Evolutionary conservation across 192 early-diverging fungal species (phyloP).

Genomic region (Physocladia obscura): DNA sequence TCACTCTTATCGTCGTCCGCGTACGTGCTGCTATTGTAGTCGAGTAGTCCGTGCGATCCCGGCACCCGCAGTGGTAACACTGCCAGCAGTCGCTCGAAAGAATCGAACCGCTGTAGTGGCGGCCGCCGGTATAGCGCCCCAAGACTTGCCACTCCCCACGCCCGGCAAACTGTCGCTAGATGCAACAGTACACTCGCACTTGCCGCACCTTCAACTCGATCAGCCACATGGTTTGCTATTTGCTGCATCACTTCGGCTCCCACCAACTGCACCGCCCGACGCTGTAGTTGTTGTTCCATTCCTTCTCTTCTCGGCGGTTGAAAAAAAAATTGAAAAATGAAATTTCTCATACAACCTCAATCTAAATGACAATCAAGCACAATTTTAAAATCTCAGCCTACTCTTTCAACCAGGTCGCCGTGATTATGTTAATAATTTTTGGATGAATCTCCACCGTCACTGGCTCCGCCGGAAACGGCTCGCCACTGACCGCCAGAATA

Average conservation of each 20-base stretch:
- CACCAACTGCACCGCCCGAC: not conserved
- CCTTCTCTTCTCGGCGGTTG: not conserved
- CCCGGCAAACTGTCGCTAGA: constrained; percentile 30
- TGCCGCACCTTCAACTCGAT: not conserved
- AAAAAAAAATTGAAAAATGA: not conserved
- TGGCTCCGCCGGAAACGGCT: constrained; percentile 24
- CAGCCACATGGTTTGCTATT: not conserved
- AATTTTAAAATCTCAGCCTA: not conserved
- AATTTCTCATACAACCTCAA: not conserved
- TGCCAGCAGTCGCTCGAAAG: constrained; percentile 45
- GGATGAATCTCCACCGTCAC: constrained; percentile 41
- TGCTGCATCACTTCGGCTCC: not conserved
- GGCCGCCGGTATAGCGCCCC: constrained; percentile 46
- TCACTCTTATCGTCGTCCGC: not conserved
- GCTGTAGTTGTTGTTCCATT: not conserved
- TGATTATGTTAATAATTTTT: constrained; percentile 25
- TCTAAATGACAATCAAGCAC: not conserved
- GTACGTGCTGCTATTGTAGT: not conserved
- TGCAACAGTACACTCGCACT: not conserved
- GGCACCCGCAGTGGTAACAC: constrained; percentile 37
- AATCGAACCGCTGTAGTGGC: constrained; percentile 40
- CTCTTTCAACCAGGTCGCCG: constrained; percentile 14
- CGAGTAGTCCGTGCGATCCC: not conserved
- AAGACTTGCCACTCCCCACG: constrained; percentile 38
- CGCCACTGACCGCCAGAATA: constrained; percentile 32